Evolutionary conservation across 2,329 filamentous ascomycete genomes (phyloP), one percentile per base, ranked within the genome.

Genomic region (Pyricularia pennisetigena): DNA sequence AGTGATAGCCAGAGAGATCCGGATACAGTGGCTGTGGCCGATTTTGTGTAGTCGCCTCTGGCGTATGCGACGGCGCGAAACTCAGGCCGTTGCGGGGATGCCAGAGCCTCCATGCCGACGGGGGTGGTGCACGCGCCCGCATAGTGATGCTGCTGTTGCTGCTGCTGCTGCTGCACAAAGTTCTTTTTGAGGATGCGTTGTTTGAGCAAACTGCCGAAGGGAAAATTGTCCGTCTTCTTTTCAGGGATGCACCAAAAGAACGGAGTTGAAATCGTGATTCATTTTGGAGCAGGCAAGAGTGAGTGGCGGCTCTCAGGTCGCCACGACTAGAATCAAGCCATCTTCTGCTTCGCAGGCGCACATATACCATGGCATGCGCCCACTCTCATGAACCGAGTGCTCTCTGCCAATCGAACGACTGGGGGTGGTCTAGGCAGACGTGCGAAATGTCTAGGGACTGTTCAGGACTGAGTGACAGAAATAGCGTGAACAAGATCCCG

Each of bases 61-160:
- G 59, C 67, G 71, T 41, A 69, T 32, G 72, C 68, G 70, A 63
- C 26, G 70, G 32, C 16, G 28, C 29, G 49, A 66, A 68, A 16
- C 41, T 65, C 67, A 81, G 77, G 54, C 79, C 79, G 68, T 76
- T 73, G n/a, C 71, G 74, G 4, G 76, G 74, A 67, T 75, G 74
- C 80, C 80, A 82, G 30, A 76, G 71, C 65, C 74, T 75, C 64
- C 71, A 72, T 41, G 69, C 69, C 4, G 69, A n/a, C 10, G 69
- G 32, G 5, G 23, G n/a, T 24, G 59, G 30, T 20, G 54, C n/a
- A 28, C 62, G 35, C 66, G 65, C 24, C 16, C 59, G 59, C 65
- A 66, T 66, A 24, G 65, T 24, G 64, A 26, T 28, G 59, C 24
- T 28, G 59, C 6, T 28, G 26, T 3, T 62, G 14, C 14, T 24